These are phyloP conservation scores for Balakata baccata DNA, from an alignment of 345 rosid genomes.

Conservation along the genomic window DNA sequence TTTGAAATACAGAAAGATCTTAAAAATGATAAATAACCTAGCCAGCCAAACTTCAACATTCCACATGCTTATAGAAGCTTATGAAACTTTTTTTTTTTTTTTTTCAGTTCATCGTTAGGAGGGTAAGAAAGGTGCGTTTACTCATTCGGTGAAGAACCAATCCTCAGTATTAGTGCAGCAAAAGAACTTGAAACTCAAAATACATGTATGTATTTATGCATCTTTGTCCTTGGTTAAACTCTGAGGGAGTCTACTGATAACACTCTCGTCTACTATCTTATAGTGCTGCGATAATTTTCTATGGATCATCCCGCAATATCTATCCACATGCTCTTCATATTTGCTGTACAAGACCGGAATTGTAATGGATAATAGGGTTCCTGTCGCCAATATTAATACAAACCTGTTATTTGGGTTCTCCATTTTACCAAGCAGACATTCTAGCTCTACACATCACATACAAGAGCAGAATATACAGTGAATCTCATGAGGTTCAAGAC, in stretches of 20 bases:
- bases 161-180: too few species aligned
- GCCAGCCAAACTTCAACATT: too few species aligned
- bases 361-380: constrained; percentile 69
- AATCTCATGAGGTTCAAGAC: background rate
- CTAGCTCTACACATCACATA: background rate
- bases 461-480: background rate
- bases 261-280: constrained; percentile 71
- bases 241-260: constrained; percentile 62
- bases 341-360: constrained; percentile 78
- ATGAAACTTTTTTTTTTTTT: too few species aligned
- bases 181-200: too few species aligned
- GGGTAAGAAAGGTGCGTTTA: too few species aligned
- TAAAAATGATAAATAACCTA: too few species aligned
- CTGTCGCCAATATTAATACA: constrained; percentile 41
- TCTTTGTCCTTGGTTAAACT: constrained; percentile 61
- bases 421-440: background rate
- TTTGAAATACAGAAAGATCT: too few species aligned
- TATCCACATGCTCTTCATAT: constrained; percentile 59
- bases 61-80: too few species aligned
- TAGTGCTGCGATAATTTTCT: constrained; percentile 59
- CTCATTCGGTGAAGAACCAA: too few species aligned
- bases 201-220: constrained; percentile 20
- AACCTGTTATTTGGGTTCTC: constrained; percentile 2
- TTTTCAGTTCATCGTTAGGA: too few species aligned
- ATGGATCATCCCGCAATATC: constrained; percentile 65